Base-by-base conservation (phyloP, 2,329 filamentous ascomycete genomes). In the Ampelomyces quisqualis region DNA sequence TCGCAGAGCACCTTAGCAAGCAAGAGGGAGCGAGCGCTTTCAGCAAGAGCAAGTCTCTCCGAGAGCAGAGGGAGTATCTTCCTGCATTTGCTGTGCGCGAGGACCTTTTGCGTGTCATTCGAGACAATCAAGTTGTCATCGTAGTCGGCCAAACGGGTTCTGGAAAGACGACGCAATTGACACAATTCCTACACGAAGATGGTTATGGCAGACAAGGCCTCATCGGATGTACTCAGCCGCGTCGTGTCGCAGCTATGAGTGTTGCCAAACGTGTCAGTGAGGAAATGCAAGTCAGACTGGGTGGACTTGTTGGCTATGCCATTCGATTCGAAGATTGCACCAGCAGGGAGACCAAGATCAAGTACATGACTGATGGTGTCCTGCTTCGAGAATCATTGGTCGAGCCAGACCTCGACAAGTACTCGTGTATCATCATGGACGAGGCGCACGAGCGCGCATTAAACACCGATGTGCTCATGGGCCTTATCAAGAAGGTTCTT, bases 341-440 rank as follows among this genome's bases (percentile, higher is more conserved):
- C 1, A 95, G 89, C 73, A 89, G 90, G 55, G 86, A 97, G 43
- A 98, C 93, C 0, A 77, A 85, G 45, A 97, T 98, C 73, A 98
- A 98, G 70, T 98, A 98, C 69, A 96, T 98, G 90, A 98, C 93
- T 0, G 94, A 98, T 61, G 93, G 93, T 73, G 88, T 98, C 15
- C 74, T 98, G 30, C 78, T 98, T 21, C 81, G 93, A 72, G 94
- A 98, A 62, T 96, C 90, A 5, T 77, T 98, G 8, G 90, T 90
- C 45, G 91, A 97, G 67, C 82, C 86, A 5, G 91, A 98, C 65
- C 76, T 98, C 31, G 93, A 97, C 68, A 88, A 88, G 51, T 98
- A 98, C 66, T 95, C 91, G 10, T 96, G 90, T 65, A 90, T 98
- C 58, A 98, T 98, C 69, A 98, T 98, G 93, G 93, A 98, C 64